These are phyloP conservation scores for Sporisorium graminicola DNA, from an alignment of 1,284 basidiomycete species.

Conservation along the genomic window DNA sequence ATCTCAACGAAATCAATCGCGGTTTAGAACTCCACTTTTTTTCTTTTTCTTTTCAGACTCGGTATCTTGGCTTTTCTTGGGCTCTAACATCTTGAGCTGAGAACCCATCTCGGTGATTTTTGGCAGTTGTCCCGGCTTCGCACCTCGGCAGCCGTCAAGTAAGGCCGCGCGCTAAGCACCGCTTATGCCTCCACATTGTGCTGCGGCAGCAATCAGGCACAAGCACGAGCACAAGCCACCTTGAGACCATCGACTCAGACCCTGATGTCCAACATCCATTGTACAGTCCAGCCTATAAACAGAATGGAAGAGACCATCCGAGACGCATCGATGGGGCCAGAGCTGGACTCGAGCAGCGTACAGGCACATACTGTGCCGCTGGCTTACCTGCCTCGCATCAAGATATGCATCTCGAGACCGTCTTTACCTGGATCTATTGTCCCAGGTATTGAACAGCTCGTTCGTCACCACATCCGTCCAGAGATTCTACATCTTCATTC, in stretches of 20 bases:
- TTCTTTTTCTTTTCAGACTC: too few relatives aligned
- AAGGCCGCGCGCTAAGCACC: not conserved
- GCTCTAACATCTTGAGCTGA: not conserved
- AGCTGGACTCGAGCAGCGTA: conserved; percentile 2
- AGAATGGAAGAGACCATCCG: conserved; percentile 17
- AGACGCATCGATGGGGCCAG: conserved; percentile 37
- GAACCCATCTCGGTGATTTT: not conserved
- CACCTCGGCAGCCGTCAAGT: not conserved
- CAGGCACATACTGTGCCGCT: conserved; percentile 24
- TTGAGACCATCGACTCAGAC: not conserved
- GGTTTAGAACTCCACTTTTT: not conserved
- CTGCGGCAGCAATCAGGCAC: not conserved
- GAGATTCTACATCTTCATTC: conserved; percentile 17
- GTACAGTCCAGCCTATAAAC: not conserved
- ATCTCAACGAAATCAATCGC: not conserved
- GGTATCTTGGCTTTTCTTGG: not conserved
- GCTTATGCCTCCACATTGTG: not conserved
- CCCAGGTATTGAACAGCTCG: conserved; percentile 20
- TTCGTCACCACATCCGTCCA: conserved; percentile 31
- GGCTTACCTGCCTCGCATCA: conserved; percentile 16
- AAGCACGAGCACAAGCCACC: not conserved
- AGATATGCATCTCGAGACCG: conserved; percentile 27
- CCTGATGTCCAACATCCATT: not conserved
- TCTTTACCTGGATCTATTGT: conserved; percentile 17
- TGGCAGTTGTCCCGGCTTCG: not conserved